Percentiles rank a stretch among this genome's conserved stretches.
These are phyloP conservation scores for Hydrangea macrophylla DNA, from an alignment of 148 eudicot species.

Conservation along the genomic window DNA sequence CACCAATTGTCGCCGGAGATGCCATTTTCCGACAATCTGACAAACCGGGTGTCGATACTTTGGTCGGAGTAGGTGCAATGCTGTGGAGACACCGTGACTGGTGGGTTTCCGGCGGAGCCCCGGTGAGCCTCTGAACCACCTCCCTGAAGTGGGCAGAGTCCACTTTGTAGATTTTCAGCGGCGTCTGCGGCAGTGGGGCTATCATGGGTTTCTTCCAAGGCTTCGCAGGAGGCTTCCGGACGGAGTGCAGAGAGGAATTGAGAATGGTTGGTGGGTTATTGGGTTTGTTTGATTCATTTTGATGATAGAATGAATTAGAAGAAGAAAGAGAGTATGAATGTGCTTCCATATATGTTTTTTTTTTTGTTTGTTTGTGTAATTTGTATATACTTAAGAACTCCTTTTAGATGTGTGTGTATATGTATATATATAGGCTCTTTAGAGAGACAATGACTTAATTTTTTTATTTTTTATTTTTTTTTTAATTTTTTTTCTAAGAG, in stretches of 20 bases:
- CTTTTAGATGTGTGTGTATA: not conserved
- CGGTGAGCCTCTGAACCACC: slow-evolving; percentile 66
- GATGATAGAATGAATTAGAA: not conserved
- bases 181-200: slow-evolving; percentile 29
- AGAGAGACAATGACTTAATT: not conserved
- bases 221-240: slow-evolving; percentile 21
- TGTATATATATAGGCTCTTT: not conserved
- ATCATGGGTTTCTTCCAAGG: slow-evolving; percentile 27
- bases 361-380: not conserved
- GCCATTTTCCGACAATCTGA: not conserved
- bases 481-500: no score
- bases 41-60: not conserved
- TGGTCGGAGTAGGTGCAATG: slow-evolving; percentile 53
- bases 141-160: slow-evolving; percentile 56
- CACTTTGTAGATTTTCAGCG: slow-evolving; percentile 62
- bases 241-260: slow-evolving; percentile 19
- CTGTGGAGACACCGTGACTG: slow-evolving; percentile 29
- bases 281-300: not conserved
- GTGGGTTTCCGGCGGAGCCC: slow-evolving; percentile 26
- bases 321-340: slow-evolving; percentile 1
- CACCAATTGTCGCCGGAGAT: not conserved
- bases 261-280: slow-evolving; percentile 5
- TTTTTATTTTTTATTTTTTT: no score
- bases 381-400: not conserved
- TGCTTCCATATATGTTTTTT: slow-evolving; percentile 16